Conservation (phyloP, 2,329 filamentous ascomycete genomes). For the Epicoccum sorghinum region DNA sequence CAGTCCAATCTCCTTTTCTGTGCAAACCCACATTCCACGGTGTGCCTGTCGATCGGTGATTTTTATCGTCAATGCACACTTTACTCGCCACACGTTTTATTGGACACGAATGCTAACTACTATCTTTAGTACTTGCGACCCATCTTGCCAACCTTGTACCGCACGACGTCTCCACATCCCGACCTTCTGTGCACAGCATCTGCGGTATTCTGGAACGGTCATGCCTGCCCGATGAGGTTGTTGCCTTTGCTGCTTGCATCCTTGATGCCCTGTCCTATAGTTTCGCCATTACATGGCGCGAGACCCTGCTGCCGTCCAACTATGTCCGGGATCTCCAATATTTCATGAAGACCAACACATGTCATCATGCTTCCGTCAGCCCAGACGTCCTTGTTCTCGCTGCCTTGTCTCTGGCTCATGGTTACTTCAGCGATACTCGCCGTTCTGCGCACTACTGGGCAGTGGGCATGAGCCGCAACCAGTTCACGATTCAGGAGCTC, state of each 20-base stretch:
- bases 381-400: conserved; percentile 46
- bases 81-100: conserved; percentile 18
- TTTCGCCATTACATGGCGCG: conserved; percentile 42
- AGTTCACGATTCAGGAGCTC: conserved; percentile 39
- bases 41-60: conserved; percentile 30
- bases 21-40: conserved; percentile 13
- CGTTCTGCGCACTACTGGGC: conserved; percentile 44
- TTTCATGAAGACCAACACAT: conserved; percentile 23
- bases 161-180: conserved; percentile 36
- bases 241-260: conserved; percentile 48
- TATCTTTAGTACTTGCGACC: conserved; percentile 41
- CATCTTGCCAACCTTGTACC: conserved; percentile 48
- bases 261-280: conserved; percentile 43
- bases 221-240: conserved; percentile 40
- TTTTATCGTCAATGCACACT: conserved; percentile 16
- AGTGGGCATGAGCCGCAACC: conserved; percentile 27
- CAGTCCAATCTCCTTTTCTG: conserved; percentile 17
- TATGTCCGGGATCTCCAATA: conserved; percentile 20
- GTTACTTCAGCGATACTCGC: conserved; percentile 41
- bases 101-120: conserved; percentile 24
- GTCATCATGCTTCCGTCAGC: conserved; percentile 23
- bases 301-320: conserved; percentile 27
- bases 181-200: conserved; percentile 35
- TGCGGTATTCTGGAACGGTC: conserved; percentile 39
- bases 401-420: conserved; percentile 43